A percentile compares a stretch with the other conserved stretches of the same genome.
Conservation (phyloP, 75 land plant species). For the Adiantum capillusveneris region DNA sequence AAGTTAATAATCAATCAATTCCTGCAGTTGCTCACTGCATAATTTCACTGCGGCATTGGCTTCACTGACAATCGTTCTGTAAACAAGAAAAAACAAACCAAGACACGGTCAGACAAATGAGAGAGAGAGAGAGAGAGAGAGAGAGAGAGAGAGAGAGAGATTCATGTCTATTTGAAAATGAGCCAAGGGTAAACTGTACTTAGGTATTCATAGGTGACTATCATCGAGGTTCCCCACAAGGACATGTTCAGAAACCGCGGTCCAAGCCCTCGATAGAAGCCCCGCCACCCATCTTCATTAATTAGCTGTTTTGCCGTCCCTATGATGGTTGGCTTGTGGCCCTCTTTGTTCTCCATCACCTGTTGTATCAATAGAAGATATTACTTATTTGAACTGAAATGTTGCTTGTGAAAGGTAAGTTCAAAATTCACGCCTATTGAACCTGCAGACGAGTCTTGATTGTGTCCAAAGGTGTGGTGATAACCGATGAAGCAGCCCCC, state of each 20-base stretch:
- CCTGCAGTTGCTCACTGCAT: no score
- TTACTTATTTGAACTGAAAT: background rate
- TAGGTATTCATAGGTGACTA: conserved; percentile 80
- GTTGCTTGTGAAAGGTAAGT: background rate
- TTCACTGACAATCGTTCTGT: conserved; percentile 29
- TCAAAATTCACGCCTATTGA: background rate
- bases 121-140: no score
- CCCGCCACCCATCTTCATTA: conserved; percentile 86
- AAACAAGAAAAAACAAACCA: background rate
- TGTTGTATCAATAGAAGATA: conserved; percentile 6
- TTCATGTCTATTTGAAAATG: no score
- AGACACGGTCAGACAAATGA: conserved; percentile 1
- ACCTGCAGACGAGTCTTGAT: conserved; percentile 95
- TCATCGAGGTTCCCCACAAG: conserved; percentile 95
- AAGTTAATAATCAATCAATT: no score
- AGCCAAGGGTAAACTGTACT: conserved; percentile 64
- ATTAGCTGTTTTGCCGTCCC: conserved; percentile 51
- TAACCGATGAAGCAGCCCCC: conserved; percentile 74
- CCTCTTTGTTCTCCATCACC: conserved; percentile 75
- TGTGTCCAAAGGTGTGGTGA: conserved; percentile 91
- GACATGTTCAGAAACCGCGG: conserved; percentile 94
- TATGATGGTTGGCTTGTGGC: conserved; percentile 63
- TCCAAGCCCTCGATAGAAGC: conserved; percentile 86
- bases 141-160: no score
- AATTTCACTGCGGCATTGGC: conserved; percentile 9